These are phyloP conservation scores for Serendipita sp. DNA, from an alignment of 768 basidiomycete species.

Conservation along the genomic window DNA sequence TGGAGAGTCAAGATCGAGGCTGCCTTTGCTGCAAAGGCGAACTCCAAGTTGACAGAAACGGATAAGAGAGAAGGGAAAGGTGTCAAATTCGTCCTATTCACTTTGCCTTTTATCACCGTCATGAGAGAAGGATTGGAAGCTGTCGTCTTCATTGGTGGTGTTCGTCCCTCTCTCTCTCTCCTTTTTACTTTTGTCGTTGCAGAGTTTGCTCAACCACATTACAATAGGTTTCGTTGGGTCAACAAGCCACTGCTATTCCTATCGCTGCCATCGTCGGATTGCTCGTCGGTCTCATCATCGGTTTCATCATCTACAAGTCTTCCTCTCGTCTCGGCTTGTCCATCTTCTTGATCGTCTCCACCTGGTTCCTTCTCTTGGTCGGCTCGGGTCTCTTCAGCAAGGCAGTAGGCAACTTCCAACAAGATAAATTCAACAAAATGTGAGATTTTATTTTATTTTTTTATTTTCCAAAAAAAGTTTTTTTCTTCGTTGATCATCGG, in stretches of 20 bases:
- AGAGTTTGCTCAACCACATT: not conserved
- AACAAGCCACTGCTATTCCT: slow-evolving; percentile 70
- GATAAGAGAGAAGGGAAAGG: slow-evolving; percentile 30
- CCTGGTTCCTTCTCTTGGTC: slow-evolving; percentile 81
- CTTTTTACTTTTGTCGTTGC: not conserved
- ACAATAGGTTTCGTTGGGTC: slow-evolving; percentile 50
- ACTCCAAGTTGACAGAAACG: slow-evolving; percentile 3
- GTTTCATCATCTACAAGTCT: slow-evolving; percentile 64
- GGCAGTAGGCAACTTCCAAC: slow-evolving; percentile 55
- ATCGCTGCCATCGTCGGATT: slow-evolving; percentile 80
- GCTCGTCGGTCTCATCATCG: slow-evolving; percentile 54
- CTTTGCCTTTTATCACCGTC: slow-evolving; percentile 82
- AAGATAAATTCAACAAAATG: slow-evolving; percentile 44
- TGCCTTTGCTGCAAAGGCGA: slow-evolving; percentile 34
- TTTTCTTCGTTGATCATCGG: too few relatives aligned
- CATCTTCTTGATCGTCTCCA: slow-evolving; percentile 82
- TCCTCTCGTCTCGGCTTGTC: slow-evolving; percentile 58
- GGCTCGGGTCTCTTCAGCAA: slow-evolving; percentile 86
- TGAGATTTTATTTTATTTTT: slow-evolving; percentile 11
- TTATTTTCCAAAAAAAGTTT: too few relatives aligned
- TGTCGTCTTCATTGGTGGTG: slow-evolving; percentile 85
- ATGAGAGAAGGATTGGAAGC: slow-evolving; percentile 88
- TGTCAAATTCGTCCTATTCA: slow-evolving; percentile 75
- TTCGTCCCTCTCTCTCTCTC: slow-evolving; percentile 12
- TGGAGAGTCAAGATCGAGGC: slow-evolving; percentile 80